Evolutionary conservation across 768 basidiomycete genomes (phyloP), one percentile per base, ranked within the genome.

Genomic region (Podaxis sp.): DNA sequence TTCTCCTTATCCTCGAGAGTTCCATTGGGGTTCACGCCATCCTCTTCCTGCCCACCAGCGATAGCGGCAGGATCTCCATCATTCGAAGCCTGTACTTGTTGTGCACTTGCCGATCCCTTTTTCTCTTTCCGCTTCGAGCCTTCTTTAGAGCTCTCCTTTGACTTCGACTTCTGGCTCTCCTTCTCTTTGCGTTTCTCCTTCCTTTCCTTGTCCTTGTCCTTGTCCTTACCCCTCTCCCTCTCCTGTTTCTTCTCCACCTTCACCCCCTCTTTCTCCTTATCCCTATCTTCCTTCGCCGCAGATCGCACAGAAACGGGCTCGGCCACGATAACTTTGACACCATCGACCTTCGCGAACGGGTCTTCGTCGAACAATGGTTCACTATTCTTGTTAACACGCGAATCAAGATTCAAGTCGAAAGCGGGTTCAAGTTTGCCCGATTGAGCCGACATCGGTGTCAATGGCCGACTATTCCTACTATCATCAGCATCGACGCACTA

Each of bases 331-430:
- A 88, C 70, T 67, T 69, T 81, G 7, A 87, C 85, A 17, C 83
- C 85, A 44, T 82, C 80, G 0, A 70, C 73, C 67, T 80, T 82
- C 10, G 86, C 86, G 71, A 88, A 87, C 3, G 87, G 82, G 69
- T 80, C 81, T 49, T 81, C 79, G 37, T 37, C 57, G 4, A 49
- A 10, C 44, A 81, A 70, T 28, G 78, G 17, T 73, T 71, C 3
- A 5, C 20, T 20, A 4, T 7, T 20, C 44, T 46, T 17, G 7
- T 11, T 22, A 50, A 28, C 49, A 24, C 49, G 20, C 22, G 49
- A 50, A 50, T 12, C 49, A 50, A 22, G 10, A 24, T 74, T 73
- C n/a, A 73, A 48, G 44, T 71, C 70, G 13, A 71, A 62, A 6
- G 68, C 44, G 37, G 65, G 68, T n/a, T 69, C 69, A 26, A 67